Conservation (phyloP, 2,329 filamentous ascomycete species). For the Arthrobotrys sphaeroides region DNA sequence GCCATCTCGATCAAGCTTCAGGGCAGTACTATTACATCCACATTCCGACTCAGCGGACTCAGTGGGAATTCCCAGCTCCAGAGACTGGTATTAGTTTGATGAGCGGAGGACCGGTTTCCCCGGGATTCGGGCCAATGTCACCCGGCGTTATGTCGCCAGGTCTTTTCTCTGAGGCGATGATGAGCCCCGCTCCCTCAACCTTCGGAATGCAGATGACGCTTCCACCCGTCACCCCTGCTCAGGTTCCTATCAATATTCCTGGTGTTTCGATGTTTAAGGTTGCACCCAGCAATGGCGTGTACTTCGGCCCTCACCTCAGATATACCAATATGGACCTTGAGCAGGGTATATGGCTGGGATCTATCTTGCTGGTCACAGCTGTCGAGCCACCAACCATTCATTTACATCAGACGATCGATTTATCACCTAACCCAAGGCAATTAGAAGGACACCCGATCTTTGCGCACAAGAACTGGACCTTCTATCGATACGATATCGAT, state of each 20-base stretch:
- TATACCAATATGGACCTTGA: conserved; percentile 98
- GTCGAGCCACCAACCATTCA: conserved; percentile 93
- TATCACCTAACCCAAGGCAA: conserved; percentile 92
- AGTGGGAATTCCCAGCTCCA: conserved; percentile 91
- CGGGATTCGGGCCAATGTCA: conserved; percentile 53
- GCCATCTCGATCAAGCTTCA: conserved; percentile 92
- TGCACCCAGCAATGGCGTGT: conserved; percentile 91
- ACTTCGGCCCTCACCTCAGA: conserved; percentile 94
- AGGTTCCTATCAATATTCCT: conserved; percentile 63
- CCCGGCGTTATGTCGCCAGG: conserved; percentile 62
- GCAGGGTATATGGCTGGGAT: conserved; percentile 87
- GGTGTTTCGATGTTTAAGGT: conserved; percentile 96
- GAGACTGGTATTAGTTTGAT: conserved; percentile 55
- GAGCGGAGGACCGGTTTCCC: conserved; percentile 71
- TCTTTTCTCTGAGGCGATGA: conserved; percentile 59
- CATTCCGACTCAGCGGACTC: conserved; percentile 89
- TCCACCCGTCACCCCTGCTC: conserved; percentile 33
- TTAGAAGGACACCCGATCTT: conserved; percentile 82
- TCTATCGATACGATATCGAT: conserved; percentile 93
- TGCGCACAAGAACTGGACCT: conserved; percentile 91
- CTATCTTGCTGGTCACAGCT: conserved; percentile 91
- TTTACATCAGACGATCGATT: conserved; percentile 85
- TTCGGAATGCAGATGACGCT: conserved; percentile 67
- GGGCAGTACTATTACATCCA: conserved; percentile 99
- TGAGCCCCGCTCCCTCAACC: conserved; percentile 56